A percentile compares a stretch with the other conserved stretches of the same genome.
Evolutionary conservation across 768 basidiomycete species (phyloP).

Genomic region (Amanita pallidorosea): DNA sequence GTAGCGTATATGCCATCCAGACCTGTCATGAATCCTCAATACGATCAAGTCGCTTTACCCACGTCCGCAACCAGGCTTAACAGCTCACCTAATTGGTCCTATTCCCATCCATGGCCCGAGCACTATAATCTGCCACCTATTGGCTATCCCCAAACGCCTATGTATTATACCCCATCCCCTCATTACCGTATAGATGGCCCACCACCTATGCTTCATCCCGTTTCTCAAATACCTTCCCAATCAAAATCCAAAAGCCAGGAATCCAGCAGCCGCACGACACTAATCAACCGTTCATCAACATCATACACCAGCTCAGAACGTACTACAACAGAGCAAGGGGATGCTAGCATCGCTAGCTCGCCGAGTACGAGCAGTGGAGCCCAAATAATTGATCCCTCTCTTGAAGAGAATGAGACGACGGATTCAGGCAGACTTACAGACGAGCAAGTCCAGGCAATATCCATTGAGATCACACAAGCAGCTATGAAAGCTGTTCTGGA

Average conservation of each 20-base stretch:
- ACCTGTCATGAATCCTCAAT: constrained; percentile 31
- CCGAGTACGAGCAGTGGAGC: constrained; percentile 1
- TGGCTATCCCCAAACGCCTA: constrained; percentile 22
- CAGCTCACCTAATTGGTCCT: constrained; percentile 27
- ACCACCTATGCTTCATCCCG: constrained; percentile 13
- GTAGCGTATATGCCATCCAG: constrained; percentile 33
- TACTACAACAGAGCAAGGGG: constrained; percentile 4
- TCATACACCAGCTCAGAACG: constrained; percentile 4
- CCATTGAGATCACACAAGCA: constrained; percentile 13
- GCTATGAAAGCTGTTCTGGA: constrained; percentile 24
- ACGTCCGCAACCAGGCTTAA: constrained; percentile 42
- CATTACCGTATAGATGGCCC: constrained; percentile 36
- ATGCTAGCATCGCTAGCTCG: constrained; percentile 2
- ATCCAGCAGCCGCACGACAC: constrained; percentile 1
- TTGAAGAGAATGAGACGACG: constrained; percentile 11
- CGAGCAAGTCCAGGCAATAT: constrained; percentile 13
- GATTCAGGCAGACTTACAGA: constrained; percentile 13
- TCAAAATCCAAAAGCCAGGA: constrained; percentile 4
- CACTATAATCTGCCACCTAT: constrained; percentile 20
- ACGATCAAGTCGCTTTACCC: constrained; percentile 34
- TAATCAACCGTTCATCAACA: background rate
- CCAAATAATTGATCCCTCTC: constrained; percentile 16
- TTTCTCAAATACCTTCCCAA: constrained; percentile 7
- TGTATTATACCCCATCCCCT: constrained; percentile 30
- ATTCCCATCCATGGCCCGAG: constrained; percentile 28